phyloP scores from a whole-genome alignment of 2,329 filamentous ascomycete species.

The Epichloe hybrida region DNA sequence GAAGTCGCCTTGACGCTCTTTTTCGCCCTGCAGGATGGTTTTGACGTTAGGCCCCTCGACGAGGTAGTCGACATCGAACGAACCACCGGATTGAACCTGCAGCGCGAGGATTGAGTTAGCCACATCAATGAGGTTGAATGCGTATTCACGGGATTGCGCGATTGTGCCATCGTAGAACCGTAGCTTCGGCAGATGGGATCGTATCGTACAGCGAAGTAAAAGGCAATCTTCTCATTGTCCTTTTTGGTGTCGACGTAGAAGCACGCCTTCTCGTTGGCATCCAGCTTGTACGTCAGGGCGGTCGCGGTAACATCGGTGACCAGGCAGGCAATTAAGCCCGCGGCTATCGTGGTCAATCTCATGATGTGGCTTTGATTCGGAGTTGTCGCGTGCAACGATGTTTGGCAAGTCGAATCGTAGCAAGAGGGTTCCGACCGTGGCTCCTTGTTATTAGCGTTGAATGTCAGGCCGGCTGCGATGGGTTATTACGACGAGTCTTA shows the following conservation, averaged over 20 bases:
- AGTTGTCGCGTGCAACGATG: slow-evolving; percentile 15
- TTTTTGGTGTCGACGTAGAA: slow-evolving; percentile 81
- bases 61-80: slow-evolving; percentile 90
- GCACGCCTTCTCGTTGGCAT: slow-evolving; percentile 86
- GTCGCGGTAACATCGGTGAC: slow-evolving; percentile 66
- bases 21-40: slow-evolving; percentile 70
- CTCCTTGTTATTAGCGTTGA: slow-evolving; percentile 1
- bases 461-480: neutral
- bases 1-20: slow-evolving; percentile 92
- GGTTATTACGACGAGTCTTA: neutral
- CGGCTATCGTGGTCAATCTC: slow-evolving; percentile 48
- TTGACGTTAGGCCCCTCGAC: slow-evolving; percentile 73
- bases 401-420: slow-evolving; percentile 3
- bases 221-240: slow-evolving; percentile 78
- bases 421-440: slow-evolving; percentile 1
- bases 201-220: slow-evolving; percentile 62
- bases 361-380: slow-evolving; percentile 31
- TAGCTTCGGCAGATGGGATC: neutral
- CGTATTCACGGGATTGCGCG: neutral
- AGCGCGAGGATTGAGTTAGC: neutral
- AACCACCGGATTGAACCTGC: slow-evolving; percentile 93
- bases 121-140: neutral
- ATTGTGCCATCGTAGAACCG: neutral
- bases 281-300: slow-evolving; percentile 84
- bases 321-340: slow-evolving; percentile 58